These are phyloP conservation scores for Lentinula aciculospora DNA, from an alignment of 768 basidiomycete species.

Conservation along the genomic window DNA sequence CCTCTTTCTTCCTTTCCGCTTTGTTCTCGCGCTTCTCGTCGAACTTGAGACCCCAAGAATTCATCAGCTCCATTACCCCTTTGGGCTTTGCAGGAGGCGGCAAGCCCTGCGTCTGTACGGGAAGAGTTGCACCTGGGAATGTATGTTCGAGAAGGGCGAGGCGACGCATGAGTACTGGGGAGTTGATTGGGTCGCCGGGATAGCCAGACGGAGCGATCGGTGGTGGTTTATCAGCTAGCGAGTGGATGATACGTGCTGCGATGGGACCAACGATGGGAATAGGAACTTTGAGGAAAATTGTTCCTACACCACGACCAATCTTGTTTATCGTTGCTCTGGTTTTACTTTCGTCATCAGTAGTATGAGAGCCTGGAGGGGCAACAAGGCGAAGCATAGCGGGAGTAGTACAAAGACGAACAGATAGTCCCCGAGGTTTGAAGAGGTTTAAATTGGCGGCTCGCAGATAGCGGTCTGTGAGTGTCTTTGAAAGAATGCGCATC, in stretches of 20 bases:
- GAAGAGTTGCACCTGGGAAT: conserved; percentile 13
- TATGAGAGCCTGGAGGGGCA: not conserved
- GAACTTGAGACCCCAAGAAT: conserved; percentile 15
- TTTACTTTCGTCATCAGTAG: not conserved
- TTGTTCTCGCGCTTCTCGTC: conserved; percentile 13
- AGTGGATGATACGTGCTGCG: conserved; percentile 12
- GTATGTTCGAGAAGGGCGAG: conserved; percentile 13
- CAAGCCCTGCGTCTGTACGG: conserved; percentile 13
- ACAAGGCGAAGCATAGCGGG: conserved; percentile 17
- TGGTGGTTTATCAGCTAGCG: conserved; percentile 14
- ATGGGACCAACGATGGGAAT: conserved; percentile 9
- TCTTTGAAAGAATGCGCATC: conserved; percentile 18
- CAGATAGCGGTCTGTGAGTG: conserved; percentile 19
- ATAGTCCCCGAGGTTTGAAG: conserved; percentile 19
- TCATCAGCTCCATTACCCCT: conserved; percentile 17
- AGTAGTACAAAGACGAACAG: conserved; percentile 19
- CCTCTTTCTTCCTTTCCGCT: conserved; percentile 13
- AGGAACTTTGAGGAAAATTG: conserved; percentile 12
- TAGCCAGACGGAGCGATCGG: conserved; percentile 4
- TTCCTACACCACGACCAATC: conserved; percentile 14
- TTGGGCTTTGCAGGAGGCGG: conserved; percentile 16
- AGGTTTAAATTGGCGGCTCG: conserved; percentile 16
- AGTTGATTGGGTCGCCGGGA: not conserved
- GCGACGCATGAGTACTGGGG: conserved; percentile 10
- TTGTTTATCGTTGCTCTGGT: conserved; percentile 10